Conservation (phyloP, 495 filamentous ascomycete genomes). For the Penicillium paradoxum region DNA sequence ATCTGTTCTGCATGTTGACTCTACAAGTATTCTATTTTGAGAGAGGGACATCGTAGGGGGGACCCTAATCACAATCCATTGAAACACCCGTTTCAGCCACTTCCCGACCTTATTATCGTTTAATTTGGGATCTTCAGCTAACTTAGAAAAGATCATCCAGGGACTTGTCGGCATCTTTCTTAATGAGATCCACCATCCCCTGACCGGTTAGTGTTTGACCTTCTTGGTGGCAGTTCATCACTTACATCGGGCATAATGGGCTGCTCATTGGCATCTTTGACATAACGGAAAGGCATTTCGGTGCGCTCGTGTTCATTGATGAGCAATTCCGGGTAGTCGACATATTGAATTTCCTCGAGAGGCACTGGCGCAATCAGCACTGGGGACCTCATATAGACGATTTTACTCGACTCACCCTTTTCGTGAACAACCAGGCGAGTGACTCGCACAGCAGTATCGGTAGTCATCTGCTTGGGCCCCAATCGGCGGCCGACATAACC, state of each 20-base stretch:
- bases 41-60: too few relatives aligned
- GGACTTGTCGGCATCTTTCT: slow-evolving; percentile 86
- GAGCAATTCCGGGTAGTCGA: slow-evolving; percentile 82
- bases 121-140: neutral
- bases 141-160: slow-evolving; percentile 78
- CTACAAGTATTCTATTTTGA: neutral
- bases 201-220: slow-evolving; percentile 25
- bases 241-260: slow-evolving; percentile 87
- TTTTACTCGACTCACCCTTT: slow-evolving; percentile 50
- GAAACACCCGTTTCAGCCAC: neutral
- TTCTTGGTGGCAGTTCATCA: neutral
- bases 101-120: slow-evolving; percentile 1
- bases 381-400: neutral
- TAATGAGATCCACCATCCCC: slow-evolving; percentile 94
- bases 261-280: slow-evolving; percentile 64
- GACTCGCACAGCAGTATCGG: slow-evolving; percentile 91
- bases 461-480: slow-evolving; percentile 96
- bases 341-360: slow-evolving; percentile 68
- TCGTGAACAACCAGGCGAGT: slow-evolving; percentile 84
- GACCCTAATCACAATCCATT: neutral
- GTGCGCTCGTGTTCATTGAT: slow-evolving; percentile 90
- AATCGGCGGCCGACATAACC: slow-evolving; percentile 84
- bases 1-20: neutral
- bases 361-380: slow-evolving; percentile 53
- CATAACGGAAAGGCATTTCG: slow-evolving; percentile 96